phyloP scores from a whole-genome alignment of 2,329 filamentous ascomycete species.

The Seiridium unicorne region DNA sequence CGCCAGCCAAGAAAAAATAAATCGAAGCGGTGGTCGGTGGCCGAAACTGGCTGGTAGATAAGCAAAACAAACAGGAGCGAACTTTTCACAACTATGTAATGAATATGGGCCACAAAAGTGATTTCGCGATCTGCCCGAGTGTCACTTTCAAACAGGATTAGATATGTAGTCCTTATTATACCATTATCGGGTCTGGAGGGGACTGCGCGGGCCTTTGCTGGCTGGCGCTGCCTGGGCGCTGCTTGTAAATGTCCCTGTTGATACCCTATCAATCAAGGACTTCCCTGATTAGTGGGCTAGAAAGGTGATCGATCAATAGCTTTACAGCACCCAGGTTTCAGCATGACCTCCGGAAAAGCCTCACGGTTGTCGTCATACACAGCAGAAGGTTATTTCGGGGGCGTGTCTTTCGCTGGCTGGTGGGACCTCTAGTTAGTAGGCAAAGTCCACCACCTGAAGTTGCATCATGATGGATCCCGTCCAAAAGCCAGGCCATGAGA shows the following conservation, averaged over 20 bases:
- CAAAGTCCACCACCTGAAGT: neutral
- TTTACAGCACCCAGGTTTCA: neutral
- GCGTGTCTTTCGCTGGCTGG: neutral
- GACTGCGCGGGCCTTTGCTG: neutral
- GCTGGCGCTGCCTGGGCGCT: conserved; percentile 5
- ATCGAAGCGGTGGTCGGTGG: conserved; percentile 8
- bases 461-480: conserved; percentile 5
- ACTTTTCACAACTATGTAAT: conserved; percentile 1
- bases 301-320: neutral
- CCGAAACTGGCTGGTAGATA: neutral
- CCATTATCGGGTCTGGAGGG: neutral
- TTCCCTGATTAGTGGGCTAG: conserved; percentile 14
- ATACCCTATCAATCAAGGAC: conserved; percentile 21
- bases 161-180: conserved; percentile 3
- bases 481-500: neutral
- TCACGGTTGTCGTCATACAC: conserved; percentile 7
- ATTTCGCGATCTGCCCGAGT: neutral
- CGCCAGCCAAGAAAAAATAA: neutral
- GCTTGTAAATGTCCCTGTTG: conserved; percentile 16
- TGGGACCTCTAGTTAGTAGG: neutral
- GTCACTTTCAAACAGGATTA: too few relatives aligned
- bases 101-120: neutral
- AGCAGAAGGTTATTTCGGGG: neutral
- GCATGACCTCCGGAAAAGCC: neutral
- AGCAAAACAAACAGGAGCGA: neutral